These are phyloP conservation scores for Krasilnikovozyma curviuscula DNA, from an alignment of 768 basidiomycete species.

Conservation along the genomic window DNA sequence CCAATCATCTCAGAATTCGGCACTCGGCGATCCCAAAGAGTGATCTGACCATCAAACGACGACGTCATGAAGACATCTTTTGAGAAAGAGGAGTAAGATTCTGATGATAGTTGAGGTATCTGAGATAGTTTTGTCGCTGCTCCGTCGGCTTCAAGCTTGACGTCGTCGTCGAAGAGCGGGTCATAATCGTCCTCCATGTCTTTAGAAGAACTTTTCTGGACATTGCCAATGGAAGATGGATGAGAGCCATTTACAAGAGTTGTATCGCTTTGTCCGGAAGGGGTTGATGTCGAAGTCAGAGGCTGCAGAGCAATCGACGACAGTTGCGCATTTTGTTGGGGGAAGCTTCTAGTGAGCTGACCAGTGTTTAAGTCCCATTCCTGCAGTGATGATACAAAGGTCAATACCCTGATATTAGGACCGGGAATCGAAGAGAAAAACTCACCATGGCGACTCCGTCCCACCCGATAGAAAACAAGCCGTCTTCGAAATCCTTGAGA, in stretches of 20 bases:
- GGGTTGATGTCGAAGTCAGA: no score
- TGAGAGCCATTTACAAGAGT: no score
- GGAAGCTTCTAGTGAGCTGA: constrained; percentile 51
- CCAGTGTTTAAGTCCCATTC: constrained; percentile 98
- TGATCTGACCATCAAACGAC: constrained; percentile 75
- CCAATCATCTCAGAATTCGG: constrained; percentile 28
- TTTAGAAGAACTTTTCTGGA: no score
- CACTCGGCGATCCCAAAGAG: constrained; percentile 73
- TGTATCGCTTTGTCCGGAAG: background rate
- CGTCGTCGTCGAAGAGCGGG: constrained; percentile 79
- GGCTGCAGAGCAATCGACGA: constrained; percentile 64
- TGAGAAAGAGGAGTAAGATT: constrained; percentile 46
- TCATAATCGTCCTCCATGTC: constrained; percentile 39
- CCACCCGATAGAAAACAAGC: constrained; percentile 82
- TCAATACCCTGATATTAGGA: constrained; percentile 7
- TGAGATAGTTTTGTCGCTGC: no score
- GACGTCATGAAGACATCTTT: constrained; percentile 71
- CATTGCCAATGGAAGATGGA: no score
- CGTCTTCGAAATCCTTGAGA: constrained; percentile 60
- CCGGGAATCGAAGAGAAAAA: constrained; percentile 11
- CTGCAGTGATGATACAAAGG: constrained; percentile 30
- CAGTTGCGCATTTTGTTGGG: constrained; percentile 65
- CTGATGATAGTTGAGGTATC: constrained; percentile 46
- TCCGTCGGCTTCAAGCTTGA: no score
- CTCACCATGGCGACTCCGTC: constrained; percentile 71